Conservation (phyloP, 768 basidiomycete genomes). For the Tylopilus felleus region DNA sequence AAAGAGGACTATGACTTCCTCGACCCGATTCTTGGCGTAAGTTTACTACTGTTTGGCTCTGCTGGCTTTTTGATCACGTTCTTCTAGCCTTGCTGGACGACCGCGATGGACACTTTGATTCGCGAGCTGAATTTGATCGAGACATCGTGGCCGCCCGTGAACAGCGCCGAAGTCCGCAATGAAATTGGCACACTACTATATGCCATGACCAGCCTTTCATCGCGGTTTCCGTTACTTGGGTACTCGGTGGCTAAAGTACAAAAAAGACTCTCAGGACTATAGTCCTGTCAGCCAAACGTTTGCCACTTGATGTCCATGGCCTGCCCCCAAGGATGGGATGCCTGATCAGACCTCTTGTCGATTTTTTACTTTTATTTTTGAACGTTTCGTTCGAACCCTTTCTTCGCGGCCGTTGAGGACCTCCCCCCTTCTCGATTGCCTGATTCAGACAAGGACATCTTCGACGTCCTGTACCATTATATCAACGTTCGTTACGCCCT, state of each 20-base stretch:
- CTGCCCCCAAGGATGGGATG: background rate
- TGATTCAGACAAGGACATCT: slow-evolving; percentile 10
- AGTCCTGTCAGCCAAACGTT: slow-evolving; percentile 5
- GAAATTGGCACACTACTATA: slow-evolving; percentile 61
- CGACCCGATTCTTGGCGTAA: slow-evolving; percentile 76
- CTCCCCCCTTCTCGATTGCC: slow-evolving; percentile 4
- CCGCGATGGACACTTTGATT: slow-evolving; percentile 62
- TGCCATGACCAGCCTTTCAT: slow-evolving; percentile 59
- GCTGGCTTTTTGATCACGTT: slow-evolving; percentile 4
- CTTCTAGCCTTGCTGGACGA: slow-evolving; percentile 67
- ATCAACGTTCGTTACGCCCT: slow-evolving; percentile 26
- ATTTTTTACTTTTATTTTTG: background rate
- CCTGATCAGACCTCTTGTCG: background rate
- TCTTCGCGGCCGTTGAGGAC: slow-evolving; percentile 5
- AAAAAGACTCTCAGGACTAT: slow-evolving; percentile 31
- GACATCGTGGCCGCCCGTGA: slow-evolving; percentile 58
- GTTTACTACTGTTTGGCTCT: slow-evolving; percentile 23
- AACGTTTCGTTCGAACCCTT: slow-evolving; percentile 1
- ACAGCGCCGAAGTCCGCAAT: slow-evolving; percentile 54
- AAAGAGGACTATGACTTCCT: slow-evolving; percentile 67
- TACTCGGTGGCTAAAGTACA: slow-evolving; percentile 31
- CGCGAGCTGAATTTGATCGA: slow-evolving; percentile 64
- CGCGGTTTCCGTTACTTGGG: slow-evolving; percentile 56
- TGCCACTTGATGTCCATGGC: slow-evolving; percentile 1
- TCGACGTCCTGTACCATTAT: slow-evolving; percentile 7